A percentile compares a stretch with the other conserved stretches of the same genome.
These are phyloP conservation scores for Verticillium tricorpus DNA, from an alignment of 2,329 filamentous ascomycete species.

Conservation along the genomic window DNA sequence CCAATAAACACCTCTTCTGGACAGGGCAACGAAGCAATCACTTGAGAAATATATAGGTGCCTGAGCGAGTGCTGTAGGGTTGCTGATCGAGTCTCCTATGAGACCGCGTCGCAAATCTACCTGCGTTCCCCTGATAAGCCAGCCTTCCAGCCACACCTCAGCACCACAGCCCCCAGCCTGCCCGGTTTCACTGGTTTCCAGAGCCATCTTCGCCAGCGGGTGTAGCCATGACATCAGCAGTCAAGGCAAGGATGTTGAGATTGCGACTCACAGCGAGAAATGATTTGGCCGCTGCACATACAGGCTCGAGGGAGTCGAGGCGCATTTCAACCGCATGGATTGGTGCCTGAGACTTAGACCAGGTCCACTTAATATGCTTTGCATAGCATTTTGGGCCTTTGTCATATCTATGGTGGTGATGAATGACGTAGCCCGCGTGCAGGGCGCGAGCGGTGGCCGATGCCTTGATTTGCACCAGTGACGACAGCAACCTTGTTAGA, in stretches of 20 bases:
- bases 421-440: slow-evolving; percentile 10
- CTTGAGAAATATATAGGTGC: no score
- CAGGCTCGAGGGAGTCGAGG: slow-evolving; percentile 28
- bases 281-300: slow-evolving; percentile 26
- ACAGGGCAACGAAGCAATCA: no score
- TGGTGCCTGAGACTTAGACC: background rate
- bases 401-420: background rate
- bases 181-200: no score
- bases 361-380: background rate
- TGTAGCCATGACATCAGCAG: no score
- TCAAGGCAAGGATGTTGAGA: background rate
- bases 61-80: no score
- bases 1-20: no score
- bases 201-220: no score
- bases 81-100: no score
- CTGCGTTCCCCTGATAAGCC: no score
- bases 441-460: slow-evolving; percentile 32
- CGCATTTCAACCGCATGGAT: slow-evolving; percentile 28
- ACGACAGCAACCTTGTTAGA: slow-evolving; percentile 9
- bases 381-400: background rate
- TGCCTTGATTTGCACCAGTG: slow-evolving; percentile 36
- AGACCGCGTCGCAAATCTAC: no score
- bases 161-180: no score
- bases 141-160: no score
- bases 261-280: slow-evolving; percentile 20